Evolutionary conservation across 2,329 filamentous ascomycete species (phyloP), one percentile per base, ranked within the genome.

Genomic region (Plectosphaerella cucumerina): DNA sequence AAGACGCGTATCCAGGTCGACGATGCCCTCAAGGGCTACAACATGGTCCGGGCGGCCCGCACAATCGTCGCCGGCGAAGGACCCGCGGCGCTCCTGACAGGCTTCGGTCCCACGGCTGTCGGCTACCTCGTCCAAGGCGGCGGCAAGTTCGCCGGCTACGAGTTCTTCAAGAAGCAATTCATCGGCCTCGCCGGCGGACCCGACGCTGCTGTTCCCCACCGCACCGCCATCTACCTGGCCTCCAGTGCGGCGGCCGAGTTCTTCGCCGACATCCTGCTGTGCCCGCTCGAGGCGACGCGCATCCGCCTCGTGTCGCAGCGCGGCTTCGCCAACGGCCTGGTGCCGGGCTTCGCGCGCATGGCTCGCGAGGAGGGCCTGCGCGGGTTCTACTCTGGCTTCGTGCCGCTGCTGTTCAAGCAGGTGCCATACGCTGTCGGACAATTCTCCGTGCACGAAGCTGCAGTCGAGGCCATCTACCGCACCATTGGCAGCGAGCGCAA

Each of bases 361-460:
- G 73, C 84, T 46, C 84, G 82, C 66, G 85, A 83, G 62, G 89
- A 94, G 70, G 89, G 90, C 64, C 52, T 92, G 53, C 82, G 80
- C 60, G 91, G 89, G 54, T 93, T 96, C 75, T 96, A 96, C 80
- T 90, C 89, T 57, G 91, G 91, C 59, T 95, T 96, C 72, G 87
- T 91, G 48, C 89, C 89, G 23, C 85, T 93, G 60, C 78, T 91
- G 58, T 90, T 89, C 74, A 92, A 93, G 74, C 89, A 94, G 80
- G 86, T 96, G 50, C 91, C 91, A 17, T 96, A 95, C 76, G 95
- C 91, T 59, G 90, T 96, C 73, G 85, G 90, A 69, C 95, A 96
- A 77, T 96, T 96, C 77, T 89, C 92, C 60, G 90, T 93, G 50
- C 94, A 90, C 78, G 91, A 96, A 76, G 93, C 89, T 63, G 89